These are phyloP conservation scores for Eustoma russellianum DNA, from an alignment of 257 asterid species.

Conservation along the genomic window DNA sequence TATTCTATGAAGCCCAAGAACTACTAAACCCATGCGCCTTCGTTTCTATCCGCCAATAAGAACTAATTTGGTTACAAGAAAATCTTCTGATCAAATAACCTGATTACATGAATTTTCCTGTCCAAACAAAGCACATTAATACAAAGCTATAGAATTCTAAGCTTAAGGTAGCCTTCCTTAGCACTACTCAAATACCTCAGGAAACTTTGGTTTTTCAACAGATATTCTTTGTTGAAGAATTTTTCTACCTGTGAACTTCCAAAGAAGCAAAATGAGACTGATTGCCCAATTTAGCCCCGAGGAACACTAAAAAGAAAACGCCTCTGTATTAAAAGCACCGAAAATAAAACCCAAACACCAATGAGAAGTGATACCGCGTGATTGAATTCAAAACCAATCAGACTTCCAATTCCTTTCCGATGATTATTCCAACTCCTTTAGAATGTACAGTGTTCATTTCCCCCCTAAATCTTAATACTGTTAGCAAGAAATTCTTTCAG, in stretches of 20 bases:
- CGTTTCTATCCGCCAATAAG: too few species aligned
- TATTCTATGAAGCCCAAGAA: too few species aligned
- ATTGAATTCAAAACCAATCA: neutral
- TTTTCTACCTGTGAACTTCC: constrained; percentile 64
- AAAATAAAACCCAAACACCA: neutral
- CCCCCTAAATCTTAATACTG: too few species aligned
- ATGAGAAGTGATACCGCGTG: neutral
- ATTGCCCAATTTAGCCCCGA: constrained; percentile 1
- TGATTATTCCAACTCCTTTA: too few species aligned
- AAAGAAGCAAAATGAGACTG: neutral
- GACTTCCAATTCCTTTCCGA: neutral
- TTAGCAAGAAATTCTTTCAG: too few species aligned
- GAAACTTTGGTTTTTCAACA: constrained; percentile 69
- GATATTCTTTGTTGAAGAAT: constrained; percentile 85
- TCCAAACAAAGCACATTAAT: too few species aligned
- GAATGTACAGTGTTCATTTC: too few species aligned
- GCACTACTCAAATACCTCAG: constrained; percentile 49
- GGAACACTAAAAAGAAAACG: constrained; percentile 1
- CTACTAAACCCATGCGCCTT: too few species aligned
- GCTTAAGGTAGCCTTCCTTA: constrained; percentile 70
- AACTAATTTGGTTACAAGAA: too few species aligned
- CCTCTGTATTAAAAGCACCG: too few species aligned
- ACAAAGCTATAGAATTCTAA: neutral
- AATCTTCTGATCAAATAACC: too few species aligned
- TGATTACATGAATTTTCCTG: too few species aligned